These are phyloP conservation scores for Globisporangium uncinulatum DNA, from an alignment of 352 stramenopile genomes.

Conservation along the genomic window DNA sequence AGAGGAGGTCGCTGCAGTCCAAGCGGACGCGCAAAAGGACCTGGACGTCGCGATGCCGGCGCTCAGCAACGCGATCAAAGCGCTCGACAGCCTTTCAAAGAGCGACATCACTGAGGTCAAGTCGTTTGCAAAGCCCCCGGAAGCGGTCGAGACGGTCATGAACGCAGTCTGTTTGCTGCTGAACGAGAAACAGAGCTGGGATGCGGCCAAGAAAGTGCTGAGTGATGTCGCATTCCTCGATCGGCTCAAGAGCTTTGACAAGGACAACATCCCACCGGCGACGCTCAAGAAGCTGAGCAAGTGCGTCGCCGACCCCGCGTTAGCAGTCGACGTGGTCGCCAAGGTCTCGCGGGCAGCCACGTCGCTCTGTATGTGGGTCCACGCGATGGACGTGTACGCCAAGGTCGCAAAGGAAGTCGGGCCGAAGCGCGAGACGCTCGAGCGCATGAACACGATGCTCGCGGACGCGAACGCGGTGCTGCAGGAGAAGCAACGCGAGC, in stretches of 20 bases:
- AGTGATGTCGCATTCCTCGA: constrained; percentile 91
- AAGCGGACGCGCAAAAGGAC: constrained; percentile 92
- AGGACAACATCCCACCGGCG: constrained; percentile 85
- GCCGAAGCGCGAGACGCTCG: constrained; percentile 90
- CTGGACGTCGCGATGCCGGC: constrained; percentile 91
- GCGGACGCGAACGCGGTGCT: constrained; percentile 83
- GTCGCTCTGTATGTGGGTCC: constrained; percentile 93
- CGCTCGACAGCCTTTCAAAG: constrained; percentile 88
- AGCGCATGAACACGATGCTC: constrained; percentile 81
- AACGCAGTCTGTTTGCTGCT: constrained; percentile 91
- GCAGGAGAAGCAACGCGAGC: constrained; percentile 79
- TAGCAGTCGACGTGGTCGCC: constrained; percentile 85
- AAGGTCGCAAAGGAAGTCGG: constrained; percentile 91
- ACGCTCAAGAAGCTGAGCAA: constrained; percentile 85
- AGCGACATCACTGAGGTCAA: constrained; percentile 91
- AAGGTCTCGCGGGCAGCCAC: constrained; percentile 88
- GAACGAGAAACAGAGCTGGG: constrained; percentile 87
- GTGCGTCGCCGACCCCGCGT: constrained; percentile 87
- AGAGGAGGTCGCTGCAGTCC: constrained; percentile 90
- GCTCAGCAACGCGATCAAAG: constrained; percentile 89
- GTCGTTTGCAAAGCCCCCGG: constrained; percentile 88
- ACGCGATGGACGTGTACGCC: constrained; percentile 93
- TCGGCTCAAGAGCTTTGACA: constrained; percentile 84
- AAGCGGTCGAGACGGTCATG: constrained; percentile 86
- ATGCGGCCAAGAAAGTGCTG: constrained; percentile 88